Evolutionary conservation across 371 early-diverging fungal species (phyloP).

Genomic region (Smittium culicis): DNA sequence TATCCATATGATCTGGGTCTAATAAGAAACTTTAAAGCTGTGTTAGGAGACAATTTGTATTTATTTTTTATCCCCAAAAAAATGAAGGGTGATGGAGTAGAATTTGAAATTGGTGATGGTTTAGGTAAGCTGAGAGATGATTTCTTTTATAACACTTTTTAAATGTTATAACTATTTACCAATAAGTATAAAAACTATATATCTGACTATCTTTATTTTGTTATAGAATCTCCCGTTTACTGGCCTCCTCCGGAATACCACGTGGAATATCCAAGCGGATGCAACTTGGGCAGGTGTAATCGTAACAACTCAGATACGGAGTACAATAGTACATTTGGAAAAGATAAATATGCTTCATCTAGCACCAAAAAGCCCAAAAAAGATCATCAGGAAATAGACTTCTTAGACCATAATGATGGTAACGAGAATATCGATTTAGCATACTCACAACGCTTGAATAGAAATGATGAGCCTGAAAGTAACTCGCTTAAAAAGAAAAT

Average conservation of each 20-base stretch:
- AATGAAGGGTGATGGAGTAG: slow-evolving; percentile 53
- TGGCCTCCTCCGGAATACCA: slow-evolving; percentile 12
- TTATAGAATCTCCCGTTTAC: slow-evolving; percentile 9
- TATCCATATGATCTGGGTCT: slow-evolving; percentile 91
- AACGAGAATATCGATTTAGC: neutral
- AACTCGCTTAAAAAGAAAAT: neutral
- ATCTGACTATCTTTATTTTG: too few relatives aligned
- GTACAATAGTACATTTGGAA: neutral
- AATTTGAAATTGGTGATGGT: slow-evolving; percentile 42
- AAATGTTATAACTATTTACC: too few relatives aligned
- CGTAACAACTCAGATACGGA: neutral
- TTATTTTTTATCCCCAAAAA: slow-evolving; percentile 59
- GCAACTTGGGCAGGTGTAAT: neutral
- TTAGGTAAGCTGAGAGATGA: too few relatives aligned
- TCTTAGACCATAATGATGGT: neutral
- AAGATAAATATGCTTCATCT: neutral
- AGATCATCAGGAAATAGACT: neutral
- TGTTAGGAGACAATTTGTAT: slow-evolving; percentile 51
- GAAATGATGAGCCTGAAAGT: neutral
- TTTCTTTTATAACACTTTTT: too few relatives aligned
- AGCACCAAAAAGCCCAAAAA: neutral
- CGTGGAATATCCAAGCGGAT: neutral
- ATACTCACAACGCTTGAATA: neutral
- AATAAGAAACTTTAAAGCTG: slow-evolving; percentile 52
- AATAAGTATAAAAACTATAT: too few relatives aligned